Percentiles rank a stretch among this genome's conserved stretches.
Conservation (phyloP, 257 asterid species). For the Voacanga thouarsii region DNA sequence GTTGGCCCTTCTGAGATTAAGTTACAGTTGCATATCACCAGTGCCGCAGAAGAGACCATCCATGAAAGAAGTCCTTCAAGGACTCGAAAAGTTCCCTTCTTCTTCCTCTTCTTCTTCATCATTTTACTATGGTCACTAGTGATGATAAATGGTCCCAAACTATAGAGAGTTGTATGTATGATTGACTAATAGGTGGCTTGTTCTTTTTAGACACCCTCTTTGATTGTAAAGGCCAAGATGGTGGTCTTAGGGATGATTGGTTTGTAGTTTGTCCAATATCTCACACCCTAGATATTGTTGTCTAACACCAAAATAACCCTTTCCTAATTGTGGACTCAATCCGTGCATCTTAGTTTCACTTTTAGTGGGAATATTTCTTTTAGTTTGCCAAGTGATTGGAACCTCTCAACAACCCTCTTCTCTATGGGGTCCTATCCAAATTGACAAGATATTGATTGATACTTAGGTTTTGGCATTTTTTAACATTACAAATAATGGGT, state of each 20-base stretch:
- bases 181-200: slow-evolving; percentile 29
- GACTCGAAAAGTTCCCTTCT: slow-evolving; percentile 70
- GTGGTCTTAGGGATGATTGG: not conserved
- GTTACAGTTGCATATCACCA: slow-evolving; percentile 63
- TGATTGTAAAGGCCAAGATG: slow-evolving; percentile 3
- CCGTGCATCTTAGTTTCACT: not conserved
- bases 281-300: not conserved
- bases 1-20: slow-evolving; percentile 60
- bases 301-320: not conserved
- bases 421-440: not conserved
- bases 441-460: not conserved
- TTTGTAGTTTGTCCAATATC: not conserved
- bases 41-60: slow-evolving; percentile 83
- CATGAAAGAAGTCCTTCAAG: slow-evolving; percentile 82
- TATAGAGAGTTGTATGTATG: slow-evolving; percentile 49
- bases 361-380: too few species aligned
- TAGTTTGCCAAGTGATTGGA: not conserved
- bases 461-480: not conserved
- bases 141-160: slow-evolving; percentile 21
- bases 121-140: slow-evolving; percentile 35
- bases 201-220: slow-evolving; percentile 1
- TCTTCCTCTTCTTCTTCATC: slow-evolving; percentile 25
- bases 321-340: not conserved
- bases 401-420: not conserved
- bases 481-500: not conserved